These are phyloP conservation scores for Botryotinia convoluta DNA, from an alignment of 2,329 filamentous ascomycete species.

Conservation along the genomic window DNA sequence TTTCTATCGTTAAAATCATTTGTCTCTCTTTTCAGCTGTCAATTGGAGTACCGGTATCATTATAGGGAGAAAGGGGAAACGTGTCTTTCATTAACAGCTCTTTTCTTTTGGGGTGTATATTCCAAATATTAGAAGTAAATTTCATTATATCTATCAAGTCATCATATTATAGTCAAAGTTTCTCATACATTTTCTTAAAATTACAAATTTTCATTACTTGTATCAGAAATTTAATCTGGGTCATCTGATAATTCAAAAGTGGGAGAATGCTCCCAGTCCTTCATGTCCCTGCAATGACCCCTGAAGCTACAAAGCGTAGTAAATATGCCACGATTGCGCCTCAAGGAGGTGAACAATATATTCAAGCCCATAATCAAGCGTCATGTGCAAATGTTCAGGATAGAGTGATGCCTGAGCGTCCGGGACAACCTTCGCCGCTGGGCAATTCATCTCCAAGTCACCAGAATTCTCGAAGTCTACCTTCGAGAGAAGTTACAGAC, in stretches of 20 bases:
- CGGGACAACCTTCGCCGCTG: constrained; percentile 17
- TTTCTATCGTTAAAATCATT: not conserved
- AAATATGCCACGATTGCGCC: constrained; percentile 26
- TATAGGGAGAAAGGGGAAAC: not conserved
- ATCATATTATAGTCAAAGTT: not conserved
- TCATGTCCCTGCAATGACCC: constrained; percentile 22
- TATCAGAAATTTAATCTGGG: not conserved
- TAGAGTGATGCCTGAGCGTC: constrained; percentile 21
- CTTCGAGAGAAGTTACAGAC: constrained; percentile 64
- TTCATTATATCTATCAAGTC: constrained; percentile 6
- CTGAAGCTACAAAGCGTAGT: constrained; percentile 27
- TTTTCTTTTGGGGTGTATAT: not conserved
- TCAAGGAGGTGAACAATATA: constrained; percentile 20
- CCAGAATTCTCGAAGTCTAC: constrained; percentile 46
- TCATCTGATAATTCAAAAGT: not conserved
- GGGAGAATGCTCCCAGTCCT: constrained; percentile 24
- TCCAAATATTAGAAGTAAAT: constrained; percentile 5
- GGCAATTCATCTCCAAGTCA: not conserved
- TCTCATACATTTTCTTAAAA: not conserved
- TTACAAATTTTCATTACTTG: not conserved
- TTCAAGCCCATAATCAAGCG: constrained; percentile 20
- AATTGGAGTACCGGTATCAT: not conserved
- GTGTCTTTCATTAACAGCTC: not conserved
- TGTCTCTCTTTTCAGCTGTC: not conserved
- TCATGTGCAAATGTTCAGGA: constrained; percentile 21